Evolutionary conservation across 2,329 filamentous ascomycete genomes (phyloP), one percentile per base, ranked within the genome.

Genomic region (Beauveria rudraprayagi): DNA sequence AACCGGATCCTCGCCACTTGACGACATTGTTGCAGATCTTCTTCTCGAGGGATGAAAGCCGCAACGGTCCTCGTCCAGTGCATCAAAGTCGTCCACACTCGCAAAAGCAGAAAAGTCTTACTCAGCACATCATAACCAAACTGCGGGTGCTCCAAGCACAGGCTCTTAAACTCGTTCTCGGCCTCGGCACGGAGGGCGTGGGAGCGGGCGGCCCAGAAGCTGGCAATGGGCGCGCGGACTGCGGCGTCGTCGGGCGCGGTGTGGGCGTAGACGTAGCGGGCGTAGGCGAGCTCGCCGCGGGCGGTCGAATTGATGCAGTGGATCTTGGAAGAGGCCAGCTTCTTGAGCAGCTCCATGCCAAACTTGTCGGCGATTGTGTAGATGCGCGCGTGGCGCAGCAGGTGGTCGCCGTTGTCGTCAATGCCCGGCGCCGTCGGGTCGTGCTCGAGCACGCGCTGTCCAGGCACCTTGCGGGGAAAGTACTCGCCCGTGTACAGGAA

Each of bases 91-190:
- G 53, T 16, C 43, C n/a, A 48, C 16, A 41, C 26, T 9, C n/a
- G 34, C 24, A 22, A 30, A 7, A 8, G 54, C 6, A 24, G 3
- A 44, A 55, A 8, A 26, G 60, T 77, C 81, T 66, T 79, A 91
- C 85, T 92, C 63, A 97, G 83, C 61, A 97, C 90, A 73, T 97
- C 92, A 77, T 92, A 97, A 70, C 89, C 89, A 71, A 97, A 97
- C 71, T 95, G 89, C 19, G 92, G 92, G 71, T 87, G 92, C 76
- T 96, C 90, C 72, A 96, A 77, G 76, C 92, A 96, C 75, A 96
- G 84, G 51, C 82, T 74, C 72, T 87, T 86, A 83, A 96, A 96
- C 75, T 95, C 90, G 7, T 84, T 82, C 74, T 95, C 91, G 43
- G 92, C 91, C 75, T 96, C 91, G 74, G 92, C 83, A 19, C 92